Evolutionary conservation across 2,329 filamentous ascomycete species (phyloP).

Genomic region (Pestalotiopsis fici): DNA sequence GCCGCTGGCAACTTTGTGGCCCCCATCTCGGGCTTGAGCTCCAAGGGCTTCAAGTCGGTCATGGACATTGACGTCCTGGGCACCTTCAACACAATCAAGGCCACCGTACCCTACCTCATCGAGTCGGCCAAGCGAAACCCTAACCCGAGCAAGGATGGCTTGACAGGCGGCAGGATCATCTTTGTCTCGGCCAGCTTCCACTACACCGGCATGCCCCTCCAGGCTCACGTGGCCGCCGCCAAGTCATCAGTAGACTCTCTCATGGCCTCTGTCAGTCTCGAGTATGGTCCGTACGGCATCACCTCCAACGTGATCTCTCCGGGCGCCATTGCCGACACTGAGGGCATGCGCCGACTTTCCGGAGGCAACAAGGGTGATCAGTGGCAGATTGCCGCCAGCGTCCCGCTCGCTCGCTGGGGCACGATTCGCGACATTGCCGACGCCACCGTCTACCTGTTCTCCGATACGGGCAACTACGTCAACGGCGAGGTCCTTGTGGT

Average conservation of each 20-base stretch:
- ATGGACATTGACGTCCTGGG: slow-evolving; percentile 96
- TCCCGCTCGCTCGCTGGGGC: slow-evolving; percentile 78
- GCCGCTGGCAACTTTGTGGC: slow-evolving; percentile 96
- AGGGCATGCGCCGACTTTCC: slow-evolving; percentile 70
- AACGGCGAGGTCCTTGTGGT: slow-evolving; percentile 82
- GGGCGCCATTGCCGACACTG: slow-evolving; percentile 82
- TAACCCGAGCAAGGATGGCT: slow-evolving; percentile 60
- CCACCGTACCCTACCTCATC: slow-evolving; percentile 79
- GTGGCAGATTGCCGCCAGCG: slow-evolving; percentile 37
- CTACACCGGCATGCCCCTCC: slow-evolving; percentile 82
- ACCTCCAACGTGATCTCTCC: slow-evolving; percentile 89
- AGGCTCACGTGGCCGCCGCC: slow-evolving; percentile 87
- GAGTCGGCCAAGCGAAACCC: slow-evolving; percentile 70
- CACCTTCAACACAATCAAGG: slow-evolving; percentile 93
- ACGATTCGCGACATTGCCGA: slow-evolving; percentile 87
- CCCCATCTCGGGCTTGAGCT: slow-evolving; percentile 75
- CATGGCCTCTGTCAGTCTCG: slow-evolving; percentile 76
- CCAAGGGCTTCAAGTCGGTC: slow-evolving; percentile 92
- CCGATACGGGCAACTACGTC: slow-evolving; percentile 82
- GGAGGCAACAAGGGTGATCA: slow-evolving; percentile 34
- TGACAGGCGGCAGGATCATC: slow-evolving; percentile 79
- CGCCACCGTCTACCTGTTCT: slow-evolving; percentile 86
- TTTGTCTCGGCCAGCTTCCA: slow-evolving; percentile 91
- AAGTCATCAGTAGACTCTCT: slow-evolving; percentile 91
- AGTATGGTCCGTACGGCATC: slow-evolving; percentile 85